Evolutionary conservation across 2,329 filamentous ascomycete species (phyloP), one percentile per base, ranked within the genome.

Genomic region (Penicillium sp.): DNA sequence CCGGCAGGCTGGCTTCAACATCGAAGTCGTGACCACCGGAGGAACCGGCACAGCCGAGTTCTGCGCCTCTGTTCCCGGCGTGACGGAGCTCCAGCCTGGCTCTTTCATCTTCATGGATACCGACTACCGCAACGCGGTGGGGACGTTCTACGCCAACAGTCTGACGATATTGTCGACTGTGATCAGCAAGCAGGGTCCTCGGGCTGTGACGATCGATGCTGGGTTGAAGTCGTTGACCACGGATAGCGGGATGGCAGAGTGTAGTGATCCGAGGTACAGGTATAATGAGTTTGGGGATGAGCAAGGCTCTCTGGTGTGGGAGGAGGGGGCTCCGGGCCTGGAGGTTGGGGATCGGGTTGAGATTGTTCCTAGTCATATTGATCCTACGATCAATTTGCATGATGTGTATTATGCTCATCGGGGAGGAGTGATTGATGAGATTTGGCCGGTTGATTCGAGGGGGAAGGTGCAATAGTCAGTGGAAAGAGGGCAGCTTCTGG

Each of bases 101-200:
- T 83, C 80, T 0, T 85, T 85, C 59, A 77, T 85, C 57, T 84
- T 85, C 67, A 85, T 85, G 83, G 83, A 85, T 58, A 83, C 82
- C 2, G 83, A 85, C 64, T 85, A 85, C 63, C 78, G 82, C 3
- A 81, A 82, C 54, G 83, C 83, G 0, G 75, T 84, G 0, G 83
- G 83, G 0, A 71, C 74, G 0, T 78, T 78, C 56, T 85, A 81
- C 65, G 73, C 75, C 0, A 80, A 84, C 62, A 83, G 80, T 49
- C 61, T 84, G 28, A 81, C 80, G 0, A 75, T 84, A 6, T 62
- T 83, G 20, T 75, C 81, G 0, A 83, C 82, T 0, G 81, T 83
- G 0, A 60, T 84, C 17, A 82, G 80, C 71, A 75, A 76, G 58
- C 81, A 83, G 63, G 79, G 78, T 0, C 70, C 75, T 0, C 74